Base-by-base conservation (phyloP, 768 basidiomycete genomes). In the Suillus decipiens region DNA sequence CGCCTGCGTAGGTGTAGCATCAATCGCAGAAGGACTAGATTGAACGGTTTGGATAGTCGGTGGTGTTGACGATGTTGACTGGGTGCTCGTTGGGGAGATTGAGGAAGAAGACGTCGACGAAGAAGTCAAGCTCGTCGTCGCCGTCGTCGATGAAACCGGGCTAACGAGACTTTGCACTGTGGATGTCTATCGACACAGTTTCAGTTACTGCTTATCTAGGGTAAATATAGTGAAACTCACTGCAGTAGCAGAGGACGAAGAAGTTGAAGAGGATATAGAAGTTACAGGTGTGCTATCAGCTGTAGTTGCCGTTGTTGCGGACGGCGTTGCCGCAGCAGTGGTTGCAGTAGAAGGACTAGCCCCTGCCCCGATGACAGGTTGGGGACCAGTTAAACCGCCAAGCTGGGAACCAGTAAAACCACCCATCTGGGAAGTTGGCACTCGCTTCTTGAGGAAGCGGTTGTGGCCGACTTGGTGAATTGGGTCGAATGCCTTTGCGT, bases 371-470 rank as follows among this genome's bases (percentile, higher is more conserved):
- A 73, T 75, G 64, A 78, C 71, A 56, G 73, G 66, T 28, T 62
- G 57, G n/a, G 55, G 36, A 33, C 68, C 3, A 28, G 28, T 28
- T 28, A 28, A 28, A 28, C 28, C 28, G 28, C 37, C 71, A 54
- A 72, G 66, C 33, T 61, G 58, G n/a, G 22, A 22, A 34, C 67
- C 42, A 57, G 62, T 22, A 24, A 53, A 12, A n/a, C 31, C 34
- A 41, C 61, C 53, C 33, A 60, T 2, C 63, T 63, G 64, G 17
- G 70, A 61, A 72, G 63, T 48, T 1, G 82, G 79, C 5, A 78
- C 71, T 42, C 90, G 88, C 72, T 89, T 91, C 78, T 81, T 89
- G 67, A 92, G 72, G 73, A 93, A 76, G 69, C 90, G 88, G 70
- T 86, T 84, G 69, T 86, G 76, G 69, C 78, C 78, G 58, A 69